These are phyloP conservation scores for Neurospora intermedia DNA, from an alignment of 495 filamentous ascomycete species.

Conservation along the genomic window DNA sequence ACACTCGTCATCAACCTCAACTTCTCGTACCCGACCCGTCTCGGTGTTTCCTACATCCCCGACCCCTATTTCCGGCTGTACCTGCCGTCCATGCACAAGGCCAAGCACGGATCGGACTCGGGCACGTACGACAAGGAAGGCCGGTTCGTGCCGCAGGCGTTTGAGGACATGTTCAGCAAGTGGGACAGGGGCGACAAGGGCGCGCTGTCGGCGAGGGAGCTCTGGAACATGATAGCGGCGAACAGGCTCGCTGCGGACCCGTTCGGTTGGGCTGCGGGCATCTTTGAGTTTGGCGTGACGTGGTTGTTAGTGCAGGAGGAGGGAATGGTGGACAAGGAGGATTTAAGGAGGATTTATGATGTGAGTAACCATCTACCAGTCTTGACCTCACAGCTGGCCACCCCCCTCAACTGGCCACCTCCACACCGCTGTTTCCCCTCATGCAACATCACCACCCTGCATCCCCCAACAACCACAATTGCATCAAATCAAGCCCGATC, in stretches of 20 bases:
- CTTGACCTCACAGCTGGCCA: too few species aligned
- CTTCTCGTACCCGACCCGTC: constrained; percentile 42
- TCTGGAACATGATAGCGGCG: constrained; percentile 12
- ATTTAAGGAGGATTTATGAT: constrained; percentile 33
- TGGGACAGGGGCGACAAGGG: constrained; percentile 28
- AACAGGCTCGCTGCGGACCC: constrained; percentile 14
- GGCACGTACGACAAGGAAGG: constrained; percentile 44
- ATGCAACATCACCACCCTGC: too few species aligned
- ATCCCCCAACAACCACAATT: too few species aligned
- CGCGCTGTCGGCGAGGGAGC: constrained; percentile 5
- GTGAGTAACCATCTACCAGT: constrained; percentile 12
- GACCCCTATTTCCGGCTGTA: constrained; percentile 38
- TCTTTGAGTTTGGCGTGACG: constrained; percentile 36
- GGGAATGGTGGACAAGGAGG: constrained; percentile 36
- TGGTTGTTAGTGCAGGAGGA: constrained; percentile 39
- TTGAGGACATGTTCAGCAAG: constrained; percentile 50
- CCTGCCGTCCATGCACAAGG: constrained; percentile 39
- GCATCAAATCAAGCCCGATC: too few species aligned
- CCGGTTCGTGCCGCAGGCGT: constrained; percentile 41
- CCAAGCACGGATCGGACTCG: constrained; percentile 46
- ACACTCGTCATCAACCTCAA: constrained; percentile 36
- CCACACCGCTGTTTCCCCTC: too few species aligned
- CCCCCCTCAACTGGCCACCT: too few species aligned
- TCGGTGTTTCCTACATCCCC: constrained; percentile 32
- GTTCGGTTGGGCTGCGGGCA: constrained; percentile 19